Evolutionary conservation across 164 flowering plant genomes (phyloP), one percentile per base, ranked within the genome.

Genomic region (Vitis cinerea): DNA sequence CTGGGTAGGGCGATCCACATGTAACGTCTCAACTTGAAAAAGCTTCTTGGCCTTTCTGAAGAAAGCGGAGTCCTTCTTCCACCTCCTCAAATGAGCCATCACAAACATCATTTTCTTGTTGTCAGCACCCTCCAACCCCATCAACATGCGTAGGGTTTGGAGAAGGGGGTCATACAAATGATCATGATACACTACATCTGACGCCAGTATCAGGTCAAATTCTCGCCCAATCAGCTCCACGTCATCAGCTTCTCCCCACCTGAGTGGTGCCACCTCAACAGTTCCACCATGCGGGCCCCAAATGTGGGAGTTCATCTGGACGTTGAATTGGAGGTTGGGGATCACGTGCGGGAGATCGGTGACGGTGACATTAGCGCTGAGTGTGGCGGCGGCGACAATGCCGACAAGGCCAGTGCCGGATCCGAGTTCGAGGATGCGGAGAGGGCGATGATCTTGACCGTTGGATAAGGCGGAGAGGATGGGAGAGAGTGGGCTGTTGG

Each of bases 391-490:
- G 0, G 98, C 97, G 2, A 91, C 83, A 16, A 96, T 88, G 49
- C 98, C 99, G 5, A 87, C 97, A 7, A 93, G 72, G 50, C 99
- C 99, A 0, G 98, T 96, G 27, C 99, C 98, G 3, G 98, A 91
- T 2, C 99, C 99, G 27, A 96, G 88, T 82, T 96, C 99, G 16
- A 96, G 90, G 48, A 91, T 73, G n/a, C 84, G 87, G 69, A 84
- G 82, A 3, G 72, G 83, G 54, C 67, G 66, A n/a, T 15, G 52
- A 23, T 8, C 10, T 15, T 63, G 51, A 11, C 49, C 64, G 70
- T 55, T 47, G 63, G 64, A 23, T 31, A 52, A 17, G 50, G 61
- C 58, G 47, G 63, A 8, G 67, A 83, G 65, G 59, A 72, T 17
- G 27, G 76, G 13, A 56, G 82, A 61, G 64, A 83, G 79, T 14